Evolutionary conservation across 768 basidiomycete species (phyloP), one percentile per base, ranked within the genome.

Genomic region (Postia placenta): DNA sequence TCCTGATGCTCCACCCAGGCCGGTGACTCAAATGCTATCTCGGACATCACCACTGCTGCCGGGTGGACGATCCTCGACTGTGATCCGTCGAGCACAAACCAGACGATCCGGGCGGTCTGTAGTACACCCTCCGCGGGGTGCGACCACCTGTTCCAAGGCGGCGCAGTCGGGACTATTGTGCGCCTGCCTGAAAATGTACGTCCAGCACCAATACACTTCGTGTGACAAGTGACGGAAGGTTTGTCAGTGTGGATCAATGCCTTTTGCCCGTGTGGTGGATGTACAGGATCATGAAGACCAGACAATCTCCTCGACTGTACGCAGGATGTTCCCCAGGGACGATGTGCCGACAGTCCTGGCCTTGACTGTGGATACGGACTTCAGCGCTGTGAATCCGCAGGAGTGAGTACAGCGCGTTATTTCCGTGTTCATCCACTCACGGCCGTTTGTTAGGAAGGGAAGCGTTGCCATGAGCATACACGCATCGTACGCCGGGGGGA

Each of bases 11-110:
- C 30, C 27, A 2, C n/a, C 17, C 37, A 60, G 61, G 9, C 42
- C 11, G 59, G 59, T 14, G 45, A 55, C n/a, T 47, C 52, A 11
- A 49, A 30, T 28, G 56, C 63, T 2, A 64, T 72, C 36, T 62
- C 68, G 1, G 71, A 73, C 48, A 65, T 73, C 41, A 73, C 72
- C 3, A 11, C 55, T 5, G 74, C 75, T 5, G 77, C 72, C n/a
- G 79, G 78, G 20, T 80, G 77, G 77, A 64, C 68, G 25, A 76
- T 79, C 36, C 54, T 78, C 20, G 69, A 65, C 35, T 80, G 79
- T 56, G 63, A 68, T 25, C 59, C 71, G 2, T 65, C 70, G 48
- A 52, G 61, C 0, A 50, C 69, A 11, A 56, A 66, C 24, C 76
- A 78, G 52, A 72, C 75, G 35, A 71, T 78, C 42, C 72, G 75